Evolutionary conservation across 768 basidiomycete species (phyloP).

Genomic region (Rhodocollybia butyracea): DNA sequence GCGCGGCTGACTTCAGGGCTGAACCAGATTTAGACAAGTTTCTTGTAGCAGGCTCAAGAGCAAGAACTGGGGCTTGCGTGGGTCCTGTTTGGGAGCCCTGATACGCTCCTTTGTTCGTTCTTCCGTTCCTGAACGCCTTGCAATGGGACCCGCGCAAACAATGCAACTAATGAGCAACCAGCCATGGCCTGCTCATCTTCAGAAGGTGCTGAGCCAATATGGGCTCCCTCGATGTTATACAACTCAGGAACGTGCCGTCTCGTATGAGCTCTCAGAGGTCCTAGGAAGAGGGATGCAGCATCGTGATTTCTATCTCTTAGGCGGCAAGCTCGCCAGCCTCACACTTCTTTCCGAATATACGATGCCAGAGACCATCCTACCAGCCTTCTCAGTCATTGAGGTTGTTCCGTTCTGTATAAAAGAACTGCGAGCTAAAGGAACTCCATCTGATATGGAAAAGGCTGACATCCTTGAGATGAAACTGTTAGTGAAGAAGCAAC

Average conservation of each 20-base stretch:
- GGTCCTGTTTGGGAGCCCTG: slow-evolving; percentile 49
- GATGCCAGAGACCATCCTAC: slow-evolving; percentile 48
- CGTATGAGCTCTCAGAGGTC: slow-evolving; percentile 38
- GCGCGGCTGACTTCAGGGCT: slow-evolving; percentile 39
- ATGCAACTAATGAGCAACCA: slow-evolving; percentile 38
- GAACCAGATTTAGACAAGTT: slow-evolving; percentile 42
- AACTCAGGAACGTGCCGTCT: background rate
- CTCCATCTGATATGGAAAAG: slow-evolving; percentile 29
- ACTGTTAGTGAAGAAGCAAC: slow-evolving; percentile 45
- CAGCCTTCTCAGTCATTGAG: slow-evolving; percentile 62
- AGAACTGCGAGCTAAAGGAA: slow-evolving; percentile 44
- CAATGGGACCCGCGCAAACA: slow-evolving; percentile 44
- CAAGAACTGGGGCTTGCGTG: slow-evolving; percentile 50
- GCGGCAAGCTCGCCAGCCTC: slow-evolving; percentile 42
- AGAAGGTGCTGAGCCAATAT: slow-evolving; percentile 44
- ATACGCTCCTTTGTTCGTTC: slow-evolving; percentile 44
- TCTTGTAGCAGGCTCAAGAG: slow-evolving; percentile 54
- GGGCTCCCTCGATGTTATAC: slow-evolving; percentile 29
- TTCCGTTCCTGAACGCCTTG: slow-evolving; percentile 40
- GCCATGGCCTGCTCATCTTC: slow-evolving; percentile 44
- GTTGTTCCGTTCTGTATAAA: slow-evolving; percentile 56
- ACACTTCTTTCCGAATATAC: slow-evolving; percentile 61
- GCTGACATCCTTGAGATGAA: slow-evolving; percentile 70
- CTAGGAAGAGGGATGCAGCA: slow-evolving; percentile 38
- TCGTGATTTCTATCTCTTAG: slow-evolving; percentile 48